Percentiles rank a stretch among this genome's conserved stretches.
phyloP scores from a whole-genome alignment of 192 early-diverging fungal species.

The Umbelopsis sp. region DNA sequence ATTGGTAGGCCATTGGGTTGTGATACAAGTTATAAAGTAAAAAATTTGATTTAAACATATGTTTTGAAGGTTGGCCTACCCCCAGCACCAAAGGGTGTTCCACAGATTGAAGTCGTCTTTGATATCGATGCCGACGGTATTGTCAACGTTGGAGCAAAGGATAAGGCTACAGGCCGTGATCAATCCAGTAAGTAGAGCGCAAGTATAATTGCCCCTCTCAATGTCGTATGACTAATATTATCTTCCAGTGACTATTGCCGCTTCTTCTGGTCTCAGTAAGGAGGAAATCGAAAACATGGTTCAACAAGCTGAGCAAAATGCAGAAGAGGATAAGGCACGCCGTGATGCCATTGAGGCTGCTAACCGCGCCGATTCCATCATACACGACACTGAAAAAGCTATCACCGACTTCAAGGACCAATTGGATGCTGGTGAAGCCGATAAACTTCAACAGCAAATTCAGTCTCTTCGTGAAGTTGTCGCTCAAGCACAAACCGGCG shows the following conservation, averaged over 20 bases:
- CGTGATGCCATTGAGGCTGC: constrained; percentile 93
- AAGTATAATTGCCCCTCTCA: not conserved
- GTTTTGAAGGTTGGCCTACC: constrained; percentile 70
- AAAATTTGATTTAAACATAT: too few species aligned
- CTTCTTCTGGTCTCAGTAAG: constrained; percentile 86
- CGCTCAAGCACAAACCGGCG: constrained; percentile 66
- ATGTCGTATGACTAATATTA: not conserved
- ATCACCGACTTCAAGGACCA: constrained; percentile 96
- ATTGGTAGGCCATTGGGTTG: not conserved
- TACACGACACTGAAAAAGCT: constrained; percentile 90
- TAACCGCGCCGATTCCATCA: constrained; percentile 89
- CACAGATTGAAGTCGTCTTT: constrained; percentile 95
- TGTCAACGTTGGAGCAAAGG: constrained; percentile 94
- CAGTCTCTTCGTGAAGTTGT: constrained; percentile 76
- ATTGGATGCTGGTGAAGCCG: constrained; percentile 79
- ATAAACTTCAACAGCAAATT: constrained; percentile 83
- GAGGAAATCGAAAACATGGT: constrained; percentile 96
- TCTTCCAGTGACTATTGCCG: constrained; percentile 80
- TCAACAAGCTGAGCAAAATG: constrained; percentile 82
- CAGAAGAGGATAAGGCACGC: constrained; percentile 90
- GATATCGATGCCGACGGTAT: constrained; percentile 99
- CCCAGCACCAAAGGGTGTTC: constrained; percentile 91
- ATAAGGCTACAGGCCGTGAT: constrained; percentile 90
- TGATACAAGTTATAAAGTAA: too few species aligned
- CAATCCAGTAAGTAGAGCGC: constrained; percentile 59